Conservation (phyloP, 2,329 filamentous ascomycete species). For the Ceratocystis ficicola region DNA sequence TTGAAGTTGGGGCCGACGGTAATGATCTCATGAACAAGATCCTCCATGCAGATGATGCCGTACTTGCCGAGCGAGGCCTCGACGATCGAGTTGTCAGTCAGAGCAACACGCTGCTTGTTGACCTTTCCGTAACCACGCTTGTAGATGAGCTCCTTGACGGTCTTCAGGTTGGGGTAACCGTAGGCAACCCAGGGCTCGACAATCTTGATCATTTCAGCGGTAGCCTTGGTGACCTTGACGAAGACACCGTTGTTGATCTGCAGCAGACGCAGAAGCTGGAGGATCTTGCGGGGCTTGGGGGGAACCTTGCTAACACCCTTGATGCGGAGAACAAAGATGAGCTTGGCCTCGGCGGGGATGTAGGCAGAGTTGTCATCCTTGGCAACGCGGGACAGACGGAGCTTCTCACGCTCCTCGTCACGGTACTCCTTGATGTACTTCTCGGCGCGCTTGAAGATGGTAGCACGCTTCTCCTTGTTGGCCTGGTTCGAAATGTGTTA, state of each 20-base stretch:
- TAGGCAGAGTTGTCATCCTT: slow-evolving; percentile 90
- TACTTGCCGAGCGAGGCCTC: slow-evolving; percentile 96
- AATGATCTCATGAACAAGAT: slow-evolving; percentile 98
- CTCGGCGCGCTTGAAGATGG: slow-evolving; percentile 99
- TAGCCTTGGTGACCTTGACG: slow-evolving; percentile 94
- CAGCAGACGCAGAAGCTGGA: slow-evolving; percentile 96
- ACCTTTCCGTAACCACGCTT: slow-evolving; percentile 99
- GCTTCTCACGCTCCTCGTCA: slow-evolving; percentile 94
- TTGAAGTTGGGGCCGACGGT: slow-evolving; percentile 99
- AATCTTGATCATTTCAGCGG: slow-evolving; percentile 90
- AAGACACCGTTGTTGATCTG: slow-evolving; percentile 99
- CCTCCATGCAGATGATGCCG: slow-evolving; percentile 98
- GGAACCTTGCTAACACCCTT: slow-evolving; percentile 99
- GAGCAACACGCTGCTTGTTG: slow-evolving; percentile 91
- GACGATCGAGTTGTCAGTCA: slow-evolving; percentile 96
- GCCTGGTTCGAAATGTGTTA: slow-evolving; percentile 43
- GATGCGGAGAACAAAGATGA: slow-evolving; percentile 97
- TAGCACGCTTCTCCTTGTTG: slow-evolving; percentile 96
- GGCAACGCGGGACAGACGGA: slow-evolving; percentile 78
- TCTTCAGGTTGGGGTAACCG: slow-evolving; percentile 99
- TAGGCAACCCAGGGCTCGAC: slow-evolving; percentile 99
- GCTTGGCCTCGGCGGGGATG: slow-evolving; percentile 85
- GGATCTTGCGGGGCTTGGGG: slow-evolving; percentile 99
- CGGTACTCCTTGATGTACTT: slow-evolving; percentile 99
- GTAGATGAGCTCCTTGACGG: slow-evolving; percentile 97